Percentiles rank a stretch among this genome's conserved stretches.
Evolutionary conservation across 1,284 basidiomycete species (phyloP).

Genomic region (Pulveroboletus sp.): DNA sequence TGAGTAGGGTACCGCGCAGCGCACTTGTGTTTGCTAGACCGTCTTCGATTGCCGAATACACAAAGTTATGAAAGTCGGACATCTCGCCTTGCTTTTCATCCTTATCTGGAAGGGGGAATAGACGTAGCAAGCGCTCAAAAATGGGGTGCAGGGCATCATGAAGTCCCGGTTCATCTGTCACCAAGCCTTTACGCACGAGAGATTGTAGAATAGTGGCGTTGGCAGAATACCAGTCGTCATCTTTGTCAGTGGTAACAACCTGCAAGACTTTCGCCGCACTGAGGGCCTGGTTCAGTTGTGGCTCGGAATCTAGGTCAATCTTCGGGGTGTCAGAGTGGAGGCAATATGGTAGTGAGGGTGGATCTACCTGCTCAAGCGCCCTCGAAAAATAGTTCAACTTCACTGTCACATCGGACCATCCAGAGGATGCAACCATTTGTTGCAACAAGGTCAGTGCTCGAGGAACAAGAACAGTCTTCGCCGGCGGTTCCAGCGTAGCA

Average conservation of each 20-base stretch:
- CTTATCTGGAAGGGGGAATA: conserved; percentile 82
- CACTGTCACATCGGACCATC: conserved; percentile 93
- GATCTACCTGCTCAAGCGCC: conserved; percentile 72
- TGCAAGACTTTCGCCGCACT: conserved; percentile 90
- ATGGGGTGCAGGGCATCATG: conserved; percentile 83
- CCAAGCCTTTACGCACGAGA: conserved; percentile 86
- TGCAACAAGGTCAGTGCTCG: conserved; percentile 82
- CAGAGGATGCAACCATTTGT: conserved; percentile 75
- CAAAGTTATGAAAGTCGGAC: conserved; percentile 76
- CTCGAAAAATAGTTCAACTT: conserved; percentile 89
- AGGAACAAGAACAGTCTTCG: conserved; percentile 63
- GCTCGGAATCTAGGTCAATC: conserved; percentile 73
- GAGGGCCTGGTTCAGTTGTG: conserved; percentile 65
- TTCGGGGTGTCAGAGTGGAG: conserved; percentile 31
- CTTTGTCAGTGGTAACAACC: conserved; percentile 81
- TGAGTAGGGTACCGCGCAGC: conserved; percentile 78
- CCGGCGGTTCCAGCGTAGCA: conserved; percentile 64
- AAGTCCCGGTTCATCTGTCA: conserved; percentile 70
- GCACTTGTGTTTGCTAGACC: conserved; percentile 73
- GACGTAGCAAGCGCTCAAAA: conserved; percentile 81
- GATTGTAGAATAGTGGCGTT: conserved; percentile 85
- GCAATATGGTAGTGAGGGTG: not conserved
- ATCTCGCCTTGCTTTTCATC: conserved; percentile 68
- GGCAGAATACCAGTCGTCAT: conserved; percentile 77
- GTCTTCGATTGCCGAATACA: conserved; percentile 78